Conservation (phyloP, 805 yeast genomes). For the Pichia eremophila region DNA sequence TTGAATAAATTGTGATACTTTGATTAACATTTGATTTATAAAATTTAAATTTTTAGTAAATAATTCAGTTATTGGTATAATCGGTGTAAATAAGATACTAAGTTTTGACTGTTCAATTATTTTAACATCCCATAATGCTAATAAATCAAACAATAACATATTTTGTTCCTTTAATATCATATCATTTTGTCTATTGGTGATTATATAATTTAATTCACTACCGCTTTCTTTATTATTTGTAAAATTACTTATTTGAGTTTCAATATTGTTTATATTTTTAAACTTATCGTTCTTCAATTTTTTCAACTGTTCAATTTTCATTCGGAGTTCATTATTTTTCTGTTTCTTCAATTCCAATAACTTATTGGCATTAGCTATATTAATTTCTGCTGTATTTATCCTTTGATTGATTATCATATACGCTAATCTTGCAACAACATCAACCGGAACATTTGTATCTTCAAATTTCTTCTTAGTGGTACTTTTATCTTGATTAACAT, state of each 20-base stretch:
- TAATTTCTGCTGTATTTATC: not conserved
- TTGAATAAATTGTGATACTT: conserved; percentile 12
- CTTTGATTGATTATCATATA: conserved; percentile 25
- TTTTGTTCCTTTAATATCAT: conserved; percentile 2
- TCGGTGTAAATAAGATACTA: conserved; percentile 19
- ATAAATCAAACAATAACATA: not conserved
- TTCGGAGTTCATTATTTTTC: conserved; percentile 10
- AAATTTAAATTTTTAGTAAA: conserved; percentile 14
- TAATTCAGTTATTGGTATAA: conserved; percentile 16
- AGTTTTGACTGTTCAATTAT: not conserved
- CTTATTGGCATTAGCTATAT: not conserved
- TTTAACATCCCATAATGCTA: conserved; percentile 5
- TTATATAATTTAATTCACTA: no score
- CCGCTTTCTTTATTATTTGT: no score
- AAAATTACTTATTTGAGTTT: not conserved
- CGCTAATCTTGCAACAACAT: conserved; percentile 22
- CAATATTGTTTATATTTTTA: not conserved
- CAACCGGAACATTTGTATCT: conserved; percentile 10
- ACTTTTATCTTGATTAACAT: conserved; percentile 3
- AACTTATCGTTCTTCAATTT: not conserved
- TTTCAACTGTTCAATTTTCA: not conserved
- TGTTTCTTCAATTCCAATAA: not conserved
- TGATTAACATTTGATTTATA: conserved; percentile 17
- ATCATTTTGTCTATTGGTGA: not conserved
- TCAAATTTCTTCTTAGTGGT: not conserved